Base-by-base conservation (phyloP, 2,329 filamentous ascomycete genomes). In the Colletotrichum theobromicola region DNA sequence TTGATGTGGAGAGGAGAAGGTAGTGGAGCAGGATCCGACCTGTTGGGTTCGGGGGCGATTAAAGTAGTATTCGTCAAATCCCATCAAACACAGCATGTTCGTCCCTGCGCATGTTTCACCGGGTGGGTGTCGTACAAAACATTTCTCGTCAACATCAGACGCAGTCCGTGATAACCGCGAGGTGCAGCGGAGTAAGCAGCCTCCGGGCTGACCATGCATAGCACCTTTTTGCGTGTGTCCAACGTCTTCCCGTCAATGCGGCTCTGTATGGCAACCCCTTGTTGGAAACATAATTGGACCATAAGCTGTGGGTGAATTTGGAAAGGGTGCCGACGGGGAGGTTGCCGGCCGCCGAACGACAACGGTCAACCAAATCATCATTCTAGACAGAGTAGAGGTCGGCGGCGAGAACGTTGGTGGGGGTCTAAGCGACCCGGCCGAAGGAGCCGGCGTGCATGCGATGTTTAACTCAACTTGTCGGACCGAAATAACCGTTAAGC, bases 71-170 rank as follows among this genome's bases (percentile, higher is more conserved):
- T 34, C 42, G 10, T 46, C 5, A 2, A 60, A 34, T 32, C 57
- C n/a, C 28, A n/a, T 60, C 6, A 60, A 60, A 60, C 28, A 60
- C 57, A 16, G n/a, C 34, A 62, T 62, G 32, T 62, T 62, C 34
- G 60, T 62, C 60, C 60, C 34, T 62, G 60, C 60, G 60, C 60
- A 4, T 35, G 60, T 62, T 62, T 62, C 60, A 62, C n/a, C 24
- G 60, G n/a, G 32, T 42, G 60, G 60, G 60, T 35, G 30, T 32
- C 30, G 13, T 34, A 35, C 30, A 35, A 35, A 28, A 18, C 28
- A 28, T 58, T 30, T 32, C 13, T 28, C 26, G 8, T 2, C n/a
- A 30, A 60, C 57, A 62, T 62, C 60, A 62, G 60, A 62, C 34
- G 60, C n/a, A 7, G 18, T 62, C 32, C 60, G 60, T 37, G 60